These are phyloP conservation scores for Draba incana DNA, from an alignment of 345 rosid genomes.

Conservation along the genomic window DNA sequence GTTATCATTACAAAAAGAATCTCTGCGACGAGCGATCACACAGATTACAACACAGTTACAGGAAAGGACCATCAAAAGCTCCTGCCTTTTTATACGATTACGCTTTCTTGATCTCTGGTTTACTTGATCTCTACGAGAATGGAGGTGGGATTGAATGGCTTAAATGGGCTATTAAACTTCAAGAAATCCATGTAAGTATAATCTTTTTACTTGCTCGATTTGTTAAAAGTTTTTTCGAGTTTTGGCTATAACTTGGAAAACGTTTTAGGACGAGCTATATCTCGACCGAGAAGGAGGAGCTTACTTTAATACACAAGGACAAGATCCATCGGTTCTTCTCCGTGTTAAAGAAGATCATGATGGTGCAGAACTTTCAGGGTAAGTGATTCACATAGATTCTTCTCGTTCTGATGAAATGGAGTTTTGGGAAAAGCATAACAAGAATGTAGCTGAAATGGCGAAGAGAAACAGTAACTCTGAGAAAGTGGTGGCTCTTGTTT, in stretches of 20 bases:
- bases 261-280: conserved; percentile 80
- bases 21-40: conserved; percentile 64
- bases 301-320: conserved; percentile 84
- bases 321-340: conserved; percentile 87
- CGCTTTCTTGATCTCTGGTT: conserved; percentile 84
- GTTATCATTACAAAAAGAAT: conserved; percentile 46
- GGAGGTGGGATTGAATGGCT: conserved; percentile 74
- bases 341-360: conserved; percentile 97
- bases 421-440: conserved; percentile 70
- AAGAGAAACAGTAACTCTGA: conserved; percentile 52
- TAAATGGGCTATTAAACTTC: conserved; percentile 82
- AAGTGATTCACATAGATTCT: conserved; percentile 86
- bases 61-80: conserved; percentile 91
- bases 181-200: conserved; percentile 68
- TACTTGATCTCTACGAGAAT: conserved; percentile 79
- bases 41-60: conserved; percentile 76
- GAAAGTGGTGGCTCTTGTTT: conserved; percentile 74
- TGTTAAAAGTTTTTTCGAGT: neutral
- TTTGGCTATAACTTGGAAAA: neutral
- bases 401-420: conserved; percentile 61
- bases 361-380: conserved; percentile 97
- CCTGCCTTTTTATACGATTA: conserved; percentile 96
- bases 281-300: conserved; percentile 92
- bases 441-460: conserved; percentile 63
- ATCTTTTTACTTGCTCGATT: neutral